A percentile compares a stretch with the other conserved stretches of the same genome.
Conservation (phyloP, 2,329 filamentous ascomycete genomes). For the Penicillium sumatraense region DNA sequence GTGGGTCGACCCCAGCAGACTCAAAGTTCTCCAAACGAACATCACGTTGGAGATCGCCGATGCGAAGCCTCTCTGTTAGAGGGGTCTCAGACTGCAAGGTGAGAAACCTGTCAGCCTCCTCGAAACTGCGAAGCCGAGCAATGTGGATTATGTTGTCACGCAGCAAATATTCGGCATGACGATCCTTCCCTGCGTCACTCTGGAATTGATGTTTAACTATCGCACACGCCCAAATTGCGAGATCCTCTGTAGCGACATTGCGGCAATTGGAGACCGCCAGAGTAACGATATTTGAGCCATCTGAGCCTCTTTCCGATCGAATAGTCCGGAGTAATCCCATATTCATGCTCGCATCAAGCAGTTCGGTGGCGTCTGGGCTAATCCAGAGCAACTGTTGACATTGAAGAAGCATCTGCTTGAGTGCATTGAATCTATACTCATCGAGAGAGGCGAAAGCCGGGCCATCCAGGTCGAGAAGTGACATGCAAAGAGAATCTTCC, state of each 20-base stretch:
- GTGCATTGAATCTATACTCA: background rate
- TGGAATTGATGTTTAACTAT: conserved; percentile 22
- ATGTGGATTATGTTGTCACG: conserved; percentile 15
- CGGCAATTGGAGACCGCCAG: conserved; percentile 7
- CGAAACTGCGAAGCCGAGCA: conserved; percentile 20
- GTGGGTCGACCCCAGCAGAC: background rate
- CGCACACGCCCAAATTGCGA: conserved; percentile 1
- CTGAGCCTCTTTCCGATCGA: conserved; percentile 23
- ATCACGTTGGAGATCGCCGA: conserved; percentile 8
- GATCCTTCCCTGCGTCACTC: conserved; percentile 2
- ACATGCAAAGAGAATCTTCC: conserved; percentile 13
- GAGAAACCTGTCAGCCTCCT: conserved; percentile 18
- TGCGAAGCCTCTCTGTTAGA: conserved; percentile 1
- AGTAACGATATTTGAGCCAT: conserved; percentile 22
- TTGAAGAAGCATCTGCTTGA: conserved; percentile 14
- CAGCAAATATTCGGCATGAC: conserved; percentile 24
- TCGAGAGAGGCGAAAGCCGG: conserved; percentile 4
- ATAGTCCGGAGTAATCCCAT: conserved; percentile 24
- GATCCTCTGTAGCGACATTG: background rate
- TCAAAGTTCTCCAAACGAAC: conserved; percentile 9
- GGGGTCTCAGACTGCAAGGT: conserved; percentile 6
- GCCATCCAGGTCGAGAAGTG: conserved; percentile 18
- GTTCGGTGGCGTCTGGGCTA: background rate
- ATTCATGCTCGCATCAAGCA: conserved; percentile 18
- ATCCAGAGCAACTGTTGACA: conserved; percentile 22